Base-by-base conservation (phyloP, 2,329 filamentous ascomycete species). In the Tolypocladium inflatum region DNA sequence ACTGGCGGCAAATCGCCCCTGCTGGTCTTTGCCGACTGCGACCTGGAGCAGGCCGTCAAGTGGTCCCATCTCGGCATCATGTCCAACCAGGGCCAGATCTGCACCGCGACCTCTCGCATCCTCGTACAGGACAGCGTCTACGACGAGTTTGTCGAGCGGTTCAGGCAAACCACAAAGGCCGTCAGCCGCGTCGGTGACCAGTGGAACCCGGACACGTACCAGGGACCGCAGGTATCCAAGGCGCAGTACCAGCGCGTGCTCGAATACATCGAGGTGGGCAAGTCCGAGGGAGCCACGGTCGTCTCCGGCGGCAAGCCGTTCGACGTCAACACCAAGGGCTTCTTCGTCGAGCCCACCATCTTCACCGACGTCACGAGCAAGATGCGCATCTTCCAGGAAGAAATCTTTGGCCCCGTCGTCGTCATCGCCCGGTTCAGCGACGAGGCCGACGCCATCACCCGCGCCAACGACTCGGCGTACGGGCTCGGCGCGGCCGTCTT, bases 161-260 rank as follows among this genome's bases (percentile, higher is more conserved):
- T 90, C 75, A 82, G 81, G 59, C 75, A 82, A 45, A 74, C 81
- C 59, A 76, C 88, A 57, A 78, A 80, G 60, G 74, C 77, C 21
- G 80, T 82, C 41, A 86, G 80, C 63, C 81, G 85, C 55, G 79
- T 90, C 17, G 89, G 88, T 56, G 83, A 90, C 66, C 88, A 87
- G 0, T 91, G 90, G 69, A 78, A 80, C 7, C 81, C 86, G 62
- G 77, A 76, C 41, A 90, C 87, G 0, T 88, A 86, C 74, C 88
- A 91, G 67, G 89, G 89, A 0, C 89, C 89, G 0, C 88, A 90
- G 66, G 82, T 90, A 50, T 87, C 86, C 5, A 86, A 87, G 68
- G 71, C 77, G 9, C 88, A 91, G 67, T 89, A 87, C 64, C 86
- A 91, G 55, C 78, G 83, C 38, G 80, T 93, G 2, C 76, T 91